A percentile compares a stretch with the other conserved stretches of the same genome.
Evolutionary conservation across 2,329 filamentous ascomycete species (phyloP).

Genomic region (Fusarium newnesense): DNA sequence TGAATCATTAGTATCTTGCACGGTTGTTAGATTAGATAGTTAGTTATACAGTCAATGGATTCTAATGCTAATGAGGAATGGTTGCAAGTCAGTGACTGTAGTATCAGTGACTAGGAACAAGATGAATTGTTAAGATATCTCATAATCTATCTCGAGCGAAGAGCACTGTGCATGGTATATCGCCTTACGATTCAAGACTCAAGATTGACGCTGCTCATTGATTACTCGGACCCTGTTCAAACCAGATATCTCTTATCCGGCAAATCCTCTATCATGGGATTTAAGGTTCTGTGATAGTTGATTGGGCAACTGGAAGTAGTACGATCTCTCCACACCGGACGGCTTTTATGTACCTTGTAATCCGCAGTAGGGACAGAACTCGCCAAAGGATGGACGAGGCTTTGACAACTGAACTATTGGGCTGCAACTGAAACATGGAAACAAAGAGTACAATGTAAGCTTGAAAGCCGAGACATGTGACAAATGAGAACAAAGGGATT

Average conservation of each 20-base stretch:
- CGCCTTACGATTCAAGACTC: not conserved
- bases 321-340: slow-evolving; percentile 18
- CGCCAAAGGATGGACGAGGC: not conserved
- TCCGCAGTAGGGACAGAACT: not conserved
- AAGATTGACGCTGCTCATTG: not conserved
- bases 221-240: not conserved
- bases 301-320: slow-evolving; percentile 34
- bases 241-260: not conserved
- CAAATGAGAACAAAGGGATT: not conserved
- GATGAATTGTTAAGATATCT: not conserved
- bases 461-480: not conserved
- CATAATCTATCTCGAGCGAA: no score
- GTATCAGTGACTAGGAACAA: not conserved
- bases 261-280: not conserved
- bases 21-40: slow-evolving; percentile 4
- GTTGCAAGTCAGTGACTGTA: not conserved
- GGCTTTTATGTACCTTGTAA: not conserved
- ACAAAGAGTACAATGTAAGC: slow-evolving; percentile 8
- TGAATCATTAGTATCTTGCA: not conserved
- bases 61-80: slow-evolving; percentile 30
- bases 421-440: slow-evolving; percentile 1
- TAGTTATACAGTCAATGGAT: slow-evolving; percentile 23
- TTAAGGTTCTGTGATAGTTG: slow-evolving; percentile 25
- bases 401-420: not conserved
- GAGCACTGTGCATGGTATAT: no score